Evolutionary conservation across 208 protist genomes (phyloP), one percentile per base, ranked within the genome.

Genomic region (Leishmania tarentolae): DNA sequence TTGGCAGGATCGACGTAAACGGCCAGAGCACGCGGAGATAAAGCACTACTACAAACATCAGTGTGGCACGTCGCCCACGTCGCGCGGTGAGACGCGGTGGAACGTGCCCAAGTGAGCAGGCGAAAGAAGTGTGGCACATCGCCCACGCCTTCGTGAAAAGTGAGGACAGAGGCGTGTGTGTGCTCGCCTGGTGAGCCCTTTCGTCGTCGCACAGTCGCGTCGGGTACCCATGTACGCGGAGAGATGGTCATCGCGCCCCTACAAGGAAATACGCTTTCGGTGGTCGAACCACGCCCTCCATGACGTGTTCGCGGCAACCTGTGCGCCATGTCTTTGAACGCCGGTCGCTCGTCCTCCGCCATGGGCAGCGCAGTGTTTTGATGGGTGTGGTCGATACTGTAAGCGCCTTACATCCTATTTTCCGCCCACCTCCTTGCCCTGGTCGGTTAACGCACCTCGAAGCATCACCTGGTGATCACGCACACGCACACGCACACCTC

Each of bases 21-120:
- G 88, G n/a, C 91, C 92, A 0, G 92, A 96, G 82, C 91, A 96
- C 75, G 92, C 86, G 8, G 86, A 88, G 68, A 68, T 94, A 37
- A 84, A 83, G 68, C 83, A 89, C 65, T 83, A 89, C 74, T 92
- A 91, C 80, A 80, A 82, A 66, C 86, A 82, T 42, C 82, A 85
- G 82, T 85, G 78, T 57, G 78, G 61, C 8, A 24, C 44, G 35
- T 73, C 77, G 9, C 53, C 82, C 3, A 69, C 7, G 21, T 71
- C 77, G 35, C 15, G 75, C 11, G 31, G 42, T 46, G 57, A 56
- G 35, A 75, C 2, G 31, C 76, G 69, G 46, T 85, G 82, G 82
- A 81, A 42, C 44, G 82, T 85, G 76, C 82, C 82, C 19, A 85
- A 85, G 71, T 85, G 53, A 84, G 0, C 6, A 44, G 1, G 28